Evolutionary conservation across 2,329 filamentous ascomycete species (phyloP).

Genomic region (Colletotrichum trifolii): DNA sequence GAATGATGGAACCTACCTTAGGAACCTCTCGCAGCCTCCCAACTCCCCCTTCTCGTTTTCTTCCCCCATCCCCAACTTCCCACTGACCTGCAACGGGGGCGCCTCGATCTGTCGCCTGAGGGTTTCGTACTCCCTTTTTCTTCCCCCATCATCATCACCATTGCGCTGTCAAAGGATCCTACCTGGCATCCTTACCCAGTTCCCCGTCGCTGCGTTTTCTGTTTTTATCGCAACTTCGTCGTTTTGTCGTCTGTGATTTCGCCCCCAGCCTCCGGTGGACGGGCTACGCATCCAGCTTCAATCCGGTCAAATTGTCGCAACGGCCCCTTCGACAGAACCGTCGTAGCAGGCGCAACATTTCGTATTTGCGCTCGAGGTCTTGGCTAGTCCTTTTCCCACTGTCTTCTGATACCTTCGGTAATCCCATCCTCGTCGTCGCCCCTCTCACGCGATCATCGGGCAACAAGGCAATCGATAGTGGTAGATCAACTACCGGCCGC

Average conservation of each 20-base stretch:
- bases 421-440: constrained; percentile 14
- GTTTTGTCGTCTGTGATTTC: constrained; percentile 20
- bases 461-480: constrained; percentile 30
- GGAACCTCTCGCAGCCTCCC: constrained; percentile 47
- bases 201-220: constrained; percentile 14
- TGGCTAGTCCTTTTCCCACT: background rate
- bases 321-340: constrained; percentile 14
- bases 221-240: constrained; percentile 16
- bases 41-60: constrained; percentile 50
- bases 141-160: constrained; percentile 38
- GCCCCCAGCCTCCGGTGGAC: constrained; percentile 32
- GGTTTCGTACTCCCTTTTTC: constrained; percentile 32
- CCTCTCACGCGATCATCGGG: constrained; percentile 35
- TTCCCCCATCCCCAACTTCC: constrained; percentile 46
- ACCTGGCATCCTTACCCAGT: constrained; percentile 6
- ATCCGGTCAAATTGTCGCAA: constrained; percentile 27
- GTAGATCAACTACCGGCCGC: constrained; percentile 37
- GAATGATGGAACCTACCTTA: constrained; percentile 40
- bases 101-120: constrained; percentile 35
- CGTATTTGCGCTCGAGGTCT: background rate
- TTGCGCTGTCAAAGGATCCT: constrained; percentile 20
- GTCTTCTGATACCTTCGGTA: constrained; percentile 7
- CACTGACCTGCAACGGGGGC: constrained; percentile 33
- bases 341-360: constrained; percentile 9
- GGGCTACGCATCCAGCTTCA: constrained; percentile 36